phyloP scores from a whole-genome alignment of 75 land plant genomes.

The Sequoiadendron giganteum region DNA sequence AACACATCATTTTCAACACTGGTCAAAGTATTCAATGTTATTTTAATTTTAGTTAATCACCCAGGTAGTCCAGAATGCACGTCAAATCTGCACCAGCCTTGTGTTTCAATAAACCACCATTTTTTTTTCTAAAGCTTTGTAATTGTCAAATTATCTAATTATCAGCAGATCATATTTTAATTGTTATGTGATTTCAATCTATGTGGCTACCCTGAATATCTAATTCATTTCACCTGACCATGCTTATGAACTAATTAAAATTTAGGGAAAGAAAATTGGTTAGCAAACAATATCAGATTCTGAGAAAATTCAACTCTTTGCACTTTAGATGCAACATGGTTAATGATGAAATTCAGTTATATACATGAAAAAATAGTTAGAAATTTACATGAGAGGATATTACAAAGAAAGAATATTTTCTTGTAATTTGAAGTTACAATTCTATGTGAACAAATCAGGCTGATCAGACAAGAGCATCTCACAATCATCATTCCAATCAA shows the following conservation, averaged over 20 bases:
- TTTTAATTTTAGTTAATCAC: background rate
- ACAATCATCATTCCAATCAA: conserved; percentile 10
- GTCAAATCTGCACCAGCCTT: background rate
- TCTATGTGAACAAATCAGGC: background rate
- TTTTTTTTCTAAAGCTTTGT: background rate
- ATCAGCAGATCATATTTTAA: background rate
- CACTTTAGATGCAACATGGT: background rate
- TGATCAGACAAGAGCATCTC: conserved; percentile 6
- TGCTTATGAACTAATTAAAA: background rate
- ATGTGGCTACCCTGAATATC: background rate
- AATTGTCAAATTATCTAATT: background rate
- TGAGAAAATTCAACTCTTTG: background rate
- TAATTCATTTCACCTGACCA: background rate
- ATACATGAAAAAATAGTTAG: background rate
- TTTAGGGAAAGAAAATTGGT: background rate
- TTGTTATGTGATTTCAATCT: background rate
- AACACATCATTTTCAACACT: background rate
- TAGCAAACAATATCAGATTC: background rate
- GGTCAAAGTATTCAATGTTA: background rate
- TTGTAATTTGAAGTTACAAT: background rate
- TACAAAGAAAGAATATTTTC: background rate
- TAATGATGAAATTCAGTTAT: background rate
- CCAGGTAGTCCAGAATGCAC: background rate
- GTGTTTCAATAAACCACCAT: background rate
- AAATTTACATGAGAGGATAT: background rate